These are phyloP conservation scores for Aegilops umbellulata DNA, from an alignment of 176 grass and related monocot genomes.

Conservation along the genomic window DNA sequence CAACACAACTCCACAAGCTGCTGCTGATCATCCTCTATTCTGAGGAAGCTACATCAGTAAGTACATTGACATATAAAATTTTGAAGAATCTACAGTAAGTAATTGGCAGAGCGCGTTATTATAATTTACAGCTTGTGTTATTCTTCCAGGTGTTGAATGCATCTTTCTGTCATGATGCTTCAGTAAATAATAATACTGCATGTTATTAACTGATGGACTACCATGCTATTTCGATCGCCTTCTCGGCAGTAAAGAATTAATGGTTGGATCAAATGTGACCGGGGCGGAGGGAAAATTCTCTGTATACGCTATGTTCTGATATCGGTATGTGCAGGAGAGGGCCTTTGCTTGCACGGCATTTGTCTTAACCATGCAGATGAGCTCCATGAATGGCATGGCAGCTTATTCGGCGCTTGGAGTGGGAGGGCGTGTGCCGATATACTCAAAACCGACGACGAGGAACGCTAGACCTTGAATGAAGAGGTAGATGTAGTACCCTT, in stretches of 20 bases:
- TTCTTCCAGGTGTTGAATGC: conserved; percentile 7
- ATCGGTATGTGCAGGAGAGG: conserved; percentile 21
- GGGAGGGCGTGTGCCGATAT: conserved; percentile 59
- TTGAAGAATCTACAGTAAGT: conserved; percentile 29
- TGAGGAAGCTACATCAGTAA: conserved; percentile 33
- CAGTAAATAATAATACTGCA: neutral
- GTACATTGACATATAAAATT: conserved; percentile 22
- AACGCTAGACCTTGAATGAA: conserved; percentile 72
- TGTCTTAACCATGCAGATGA: neutral
- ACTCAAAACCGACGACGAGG: conserved; percentile 70
- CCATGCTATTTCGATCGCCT: conserved; percentile 8
- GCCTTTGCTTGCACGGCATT: neutral
- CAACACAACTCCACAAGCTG: neutral
- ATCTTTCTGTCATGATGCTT: conserved; percentile 22
- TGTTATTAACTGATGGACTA: conserved; percentile 14
- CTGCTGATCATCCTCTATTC: neutral
- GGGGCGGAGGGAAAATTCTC: neutral
- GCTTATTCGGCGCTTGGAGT: conserved; percentile 22
- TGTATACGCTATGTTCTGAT: neutral
- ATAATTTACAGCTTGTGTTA: conserved; percentile 29
- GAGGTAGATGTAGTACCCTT: conserved; percentile 80
- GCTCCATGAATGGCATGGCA: conserved; percentile 14
- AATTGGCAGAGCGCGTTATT: conserved; percentile 5
- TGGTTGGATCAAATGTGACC: conserved; percentile 20
- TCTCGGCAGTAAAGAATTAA: conserved; percentile 10